Evolutionary conservation across 768 basidiomycete genomes (phyloP).

Genomic region (Exsudoporus frostii): DNA sequence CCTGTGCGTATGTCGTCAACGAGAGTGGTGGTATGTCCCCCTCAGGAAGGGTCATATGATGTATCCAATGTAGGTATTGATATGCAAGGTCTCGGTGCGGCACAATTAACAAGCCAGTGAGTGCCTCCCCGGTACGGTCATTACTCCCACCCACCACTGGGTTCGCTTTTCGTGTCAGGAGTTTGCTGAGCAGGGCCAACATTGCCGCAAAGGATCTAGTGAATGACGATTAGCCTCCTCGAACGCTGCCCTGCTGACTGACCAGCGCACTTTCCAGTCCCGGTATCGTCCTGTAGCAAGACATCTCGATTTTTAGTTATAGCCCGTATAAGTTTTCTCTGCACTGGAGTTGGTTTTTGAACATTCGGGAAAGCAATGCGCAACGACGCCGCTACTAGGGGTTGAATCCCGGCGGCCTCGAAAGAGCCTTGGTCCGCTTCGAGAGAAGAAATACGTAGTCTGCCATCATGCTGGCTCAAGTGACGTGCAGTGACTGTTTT

Average conservation of each 20-base stretch:
- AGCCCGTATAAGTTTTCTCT: slow-evolving; percentile 60
- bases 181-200: slow-evolving; percentile 61
- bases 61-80: slow-evolving; percentile 66
- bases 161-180: slow-evolving; percentile 31
- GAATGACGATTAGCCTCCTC: slow-evolving; percentile 1
- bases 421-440: slow-evolving; percentile 34
- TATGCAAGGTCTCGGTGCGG: slow-evolving; percentile 72
- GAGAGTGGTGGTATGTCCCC: slow-evolving; percentile 29
- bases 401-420: slow-evolving; percentile 51
- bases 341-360: slow-evolving; percentile 53
- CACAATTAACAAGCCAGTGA: slow-evolving; percentile 61
- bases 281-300: slow-evolving; percentile 67
- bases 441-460: not conserved
- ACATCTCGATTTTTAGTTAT: slow-evolving; percentile 56
- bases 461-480: slow-evolving; percentile 23
- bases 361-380: slow-evolving; percentile 61
- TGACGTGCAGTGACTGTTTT: slow-evolving; percentile 22
- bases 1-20: slow-evolving; percentile 50
- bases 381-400: slow-evolving; percentile 47
- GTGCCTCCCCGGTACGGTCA: slow-evolving; percentile 26
- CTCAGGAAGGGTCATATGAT: slow-evolving; percentile 40
- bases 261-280: slow-evolving; percentile 69
- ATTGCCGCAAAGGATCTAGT: slow-evolving; percentile 69
- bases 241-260: not conserved
- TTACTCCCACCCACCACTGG: slow-evolving; percentile 13